phyloP scores from a whole-genome alignment of 306 rosid species.

The Lupinus albus region DNA sequence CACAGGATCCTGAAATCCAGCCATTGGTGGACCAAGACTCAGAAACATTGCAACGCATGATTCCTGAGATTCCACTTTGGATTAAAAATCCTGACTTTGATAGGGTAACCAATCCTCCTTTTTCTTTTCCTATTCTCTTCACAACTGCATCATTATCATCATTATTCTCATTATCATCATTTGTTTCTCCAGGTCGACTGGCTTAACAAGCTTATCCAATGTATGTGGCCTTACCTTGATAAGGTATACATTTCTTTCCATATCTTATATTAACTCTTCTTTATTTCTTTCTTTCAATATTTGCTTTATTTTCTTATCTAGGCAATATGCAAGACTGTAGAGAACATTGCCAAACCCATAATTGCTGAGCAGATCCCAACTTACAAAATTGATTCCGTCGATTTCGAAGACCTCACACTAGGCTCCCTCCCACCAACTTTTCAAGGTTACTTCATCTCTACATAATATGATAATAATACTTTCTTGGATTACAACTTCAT shows the following conservation, averaged over 20 bases:
- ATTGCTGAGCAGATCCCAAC: conserved; percentile 83
- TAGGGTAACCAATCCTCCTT: conserved; percentile 60
- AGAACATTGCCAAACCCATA: conserved; percentile 71
- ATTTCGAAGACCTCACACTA: conserved; percentile 72
- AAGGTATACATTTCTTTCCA: conserved; percentile 52
- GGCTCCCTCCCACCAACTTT: conserved; percentile 89
- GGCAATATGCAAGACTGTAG: conserved; percentile 87
- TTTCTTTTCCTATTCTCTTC: conserved; percentile 20
- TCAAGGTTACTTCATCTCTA: conserved; percentile 61
- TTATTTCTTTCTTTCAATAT: not conserved
- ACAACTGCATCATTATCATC: not conserved
- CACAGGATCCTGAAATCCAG: conserved; percentile 51
- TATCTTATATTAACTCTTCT: not conserved
- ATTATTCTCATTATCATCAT: too few relatives aligned
- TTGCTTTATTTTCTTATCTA: conserved; percentile 28
- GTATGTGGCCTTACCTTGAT: conserved; percentile 96
- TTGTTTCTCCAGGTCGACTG: conserved; percentile 77
- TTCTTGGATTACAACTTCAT: not conserved
- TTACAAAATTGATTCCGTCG: conserved; percentile 77
- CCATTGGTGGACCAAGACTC: conserved; percentile 77
- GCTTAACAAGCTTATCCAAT: conserved; percentile 74
- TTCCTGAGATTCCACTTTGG: conserved; percentile 95
- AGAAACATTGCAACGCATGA: conserved; percentile 63
- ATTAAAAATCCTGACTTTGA: conserved; percentile 90
- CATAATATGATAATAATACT: too few relatives aligned